Percentiles rank a stretch among this genome's conserved stretches.
Evolutionary conservation across 1,284 basidiomycete genomes (phyloP).

Genomic region (Ceratobasidium sp.): DNA sequence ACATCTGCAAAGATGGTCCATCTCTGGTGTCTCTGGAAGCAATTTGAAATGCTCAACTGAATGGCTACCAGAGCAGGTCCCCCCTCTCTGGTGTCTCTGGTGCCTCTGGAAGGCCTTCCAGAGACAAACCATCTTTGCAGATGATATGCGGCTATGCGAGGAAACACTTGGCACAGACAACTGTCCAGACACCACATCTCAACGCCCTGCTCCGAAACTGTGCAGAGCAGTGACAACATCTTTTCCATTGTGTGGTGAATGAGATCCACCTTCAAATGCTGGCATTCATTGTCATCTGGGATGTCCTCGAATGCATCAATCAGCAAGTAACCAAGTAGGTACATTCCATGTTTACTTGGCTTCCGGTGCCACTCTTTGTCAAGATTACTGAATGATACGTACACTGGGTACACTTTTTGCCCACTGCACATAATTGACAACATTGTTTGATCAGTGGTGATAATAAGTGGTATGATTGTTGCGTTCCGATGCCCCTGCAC

Average conservation of each 20-base stretch:
- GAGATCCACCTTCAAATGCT: background rate
- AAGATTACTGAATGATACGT: constrained; percentile 31
- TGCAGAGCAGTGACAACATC: background rate
- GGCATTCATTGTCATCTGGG: background rate
- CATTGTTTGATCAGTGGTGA: constrained; percentile 14
- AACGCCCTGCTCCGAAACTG: constrained; percentile 1
- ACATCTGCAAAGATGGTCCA: no score
- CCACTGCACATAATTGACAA: constrained; percentile 13
- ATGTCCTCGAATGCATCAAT: constrained; percentile 24
- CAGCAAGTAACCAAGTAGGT: constrained; percentile 39
- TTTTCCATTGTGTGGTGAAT: constrained; percentile 12
- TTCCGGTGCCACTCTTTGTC: constrained; percentile 24
- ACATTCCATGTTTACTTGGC: constrained; percentile 17
- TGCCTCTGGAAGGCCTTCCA: no score
- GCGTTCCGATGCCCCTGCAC: background rate
- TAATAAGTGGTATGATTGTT: constrained; percentile 7
- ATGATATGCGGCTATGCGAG: constrained; percentile 1
- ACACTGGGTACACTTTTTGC: constrained; percentile 20
- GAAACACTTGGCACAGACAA: background rate
- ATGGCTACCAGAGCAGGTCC: no score
- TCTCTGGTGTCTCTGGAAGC: no score
- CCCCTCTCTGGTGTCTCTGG: no score
- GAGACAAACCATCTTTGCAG: no score
- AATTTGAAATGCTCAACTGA: no score
- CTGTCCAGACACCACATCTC: constrained; percentile 33